Evolutionary conservation across 140 eudicot species (phyloP).

Genomic region (Bidens hawaiensis): DNA sequence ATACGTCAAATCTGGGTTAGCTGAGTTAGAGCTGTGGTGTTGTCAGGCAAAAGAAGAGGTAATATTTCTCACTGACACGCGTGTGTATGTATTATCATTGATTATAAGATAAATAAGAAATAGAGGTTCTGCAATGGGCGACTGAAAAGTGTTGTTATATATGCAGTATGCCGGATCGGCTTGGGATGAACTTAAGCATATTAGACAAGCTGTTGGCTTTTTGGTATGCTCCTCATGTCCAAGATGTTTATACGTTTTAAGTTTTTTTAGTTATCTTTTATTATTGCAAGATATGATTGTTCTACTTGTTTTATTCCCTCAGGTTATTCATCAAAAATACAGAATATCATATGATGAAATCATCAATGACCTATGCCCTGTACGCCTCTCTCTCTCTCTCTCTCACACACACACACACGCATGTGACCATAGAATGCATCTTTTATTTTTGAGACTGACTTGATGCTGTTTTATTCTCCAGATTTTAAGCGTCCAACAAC

Average conservation of each 20-base stretch:
- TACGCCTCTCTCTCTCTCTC: constrained; percentile 32
- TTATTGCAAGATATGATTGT: constrained; percentile 5
- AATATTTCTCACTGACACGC: neutral
- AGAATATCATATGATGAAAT: constrained; percentile 86
- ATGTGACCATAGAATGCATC: neutral
- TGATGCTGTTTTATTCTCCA: constrained; percentile 24
- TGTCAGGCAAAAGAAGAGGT: constrained; percentile 92
- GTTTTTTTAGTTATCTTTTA: neutral
- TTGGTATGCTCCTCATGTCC: constrained; percentile 42
- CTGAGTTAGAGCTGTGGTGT: constrained; percentile 92
- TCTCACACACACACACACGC: neutral
- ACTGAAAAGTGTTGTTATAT: constrained; percentile 14
- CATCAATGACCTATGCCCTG: constrained; percentile 83
- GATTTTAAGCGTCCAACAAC: constrained; percentile 82
- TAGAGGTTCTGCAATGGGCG: neutral
- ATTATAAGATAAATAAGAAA: neutral
- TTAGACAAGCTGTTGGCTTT: constrained; percentile 95
- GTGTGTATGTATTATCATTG: neutral
- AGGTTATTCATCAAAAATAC: constrained; percentile 93
- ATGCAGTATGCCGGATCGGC: constrained; percentile 86
- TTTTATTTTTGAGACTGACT: constrained; percentile 14
- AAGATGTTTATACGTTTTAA: neutral
- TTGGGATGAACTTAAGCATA: constrained; percentile 97
- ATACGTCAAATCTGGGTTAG: constrained; percentile 81
- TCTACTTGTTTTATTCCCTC: constrained; percentile 22